Evolutionary conservation across 345 rosid genomes (phyloP).

Genomic region (Syzygium aqueum): DNA sequence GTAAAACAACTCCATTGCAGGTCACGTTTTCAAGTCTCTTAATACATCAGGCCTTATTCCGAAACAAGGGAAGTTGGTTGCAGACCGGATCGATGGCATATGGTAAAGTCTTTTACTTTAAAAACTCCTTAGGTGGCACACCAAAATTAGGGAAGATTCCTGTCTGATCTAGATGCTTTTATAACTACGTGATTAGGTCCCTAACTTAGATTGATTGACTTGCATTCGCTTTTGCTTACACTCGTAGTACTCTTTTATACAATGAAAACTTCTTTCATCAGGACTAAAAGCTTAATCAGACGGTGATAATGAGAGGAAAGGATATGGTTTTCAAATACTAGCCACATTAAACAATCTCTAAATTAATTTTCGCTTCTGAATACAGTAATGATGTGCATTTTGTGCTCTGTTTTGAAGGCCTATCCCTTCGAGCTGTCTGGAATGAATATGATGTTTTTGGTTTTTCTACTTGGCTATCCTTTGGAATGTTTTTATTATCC

Average conservation of each 20-base stretch:
- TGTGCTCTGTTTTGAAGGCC: not conserved
- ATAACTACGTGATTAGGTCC: not conserved
- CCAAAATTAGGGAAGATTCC: not conserved
- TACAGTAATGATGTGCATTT: not conserved
- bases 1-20: slow-evolving; percentile 22
- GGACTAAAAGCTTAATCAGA: not conserved
- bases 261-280: not conserved
- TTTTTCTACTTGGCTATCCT: not conserved
- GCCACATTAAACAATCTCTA: not conserved
- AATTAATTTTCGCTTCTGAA: not conserved
- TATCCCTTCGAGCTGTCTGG: not conserved
- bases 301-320: not conserved
- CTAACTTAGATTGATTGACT: not conserved
- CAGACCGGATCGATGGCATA: slow-evolving; percentile 85
- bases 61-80: slow-evolving; percentile 73
- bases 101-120: slow-evolving; percentile 38
- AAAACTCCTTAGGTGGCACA: not conserved
- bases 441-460: not conserved
- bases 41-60: slow-evolving; percentile 83
- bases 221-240: not conserved
- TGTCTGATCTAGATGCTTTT: not conserved
- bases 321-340: not conserved
- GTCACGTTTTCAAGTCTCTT: slow-evolving; percentile 80
- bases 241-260: not conserved
- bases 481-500: not conserved